Conservation (phyloP, 2,329 filamentous ascomycete genomes). For the Stagonosporopsis tanaceti region DNA sequence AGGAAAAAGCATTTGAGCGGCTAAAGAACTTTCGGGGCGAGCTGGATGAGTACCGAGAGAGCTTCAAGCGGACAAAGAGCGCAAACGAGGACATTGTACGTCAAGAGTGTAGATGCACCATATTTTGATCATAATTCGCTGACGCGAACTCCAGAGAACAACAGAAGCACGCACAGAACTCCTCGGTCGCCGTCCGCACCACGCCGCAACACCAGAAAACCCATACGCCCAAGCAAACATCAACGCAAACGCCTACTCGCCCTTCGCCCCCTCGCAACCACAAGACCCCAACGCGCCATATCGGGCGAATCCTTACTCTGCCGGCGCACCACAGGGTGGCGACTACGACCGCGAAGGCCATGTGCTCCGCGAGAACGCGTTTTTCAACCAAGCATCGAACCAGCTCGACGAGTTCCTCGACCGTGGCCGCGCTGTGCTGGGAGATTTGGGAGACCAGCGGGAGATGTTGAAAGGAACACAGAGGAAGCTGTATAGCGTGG, state of each 20-base stretch:
- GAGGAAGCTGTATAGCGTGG: slow-evolving; percentile 86
- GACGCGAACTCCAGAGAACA: slow-evolving; percentile 54
- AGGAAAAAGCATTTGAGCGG: slow-evolving; percentile 87
- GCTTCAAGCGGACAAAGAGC: slow-evolving; percentile 79
- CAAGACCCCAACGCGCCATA: slow-evolving; percentile 45
- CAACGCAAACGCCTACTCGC: slow-evolving; percentile 33
- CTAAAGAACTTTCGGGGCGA: slow-evolving; percentile 86
- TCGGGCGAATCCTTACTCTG: slow-evolving; percentile 53
- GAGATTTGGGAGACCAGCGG: slow-evolving; percentile 85
- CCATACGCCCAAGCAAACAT: slow-evolving; percentile 70
- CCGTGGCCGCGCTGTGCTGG: slow-evolving; percentile 85
- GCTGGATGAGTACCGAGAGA: slow-evolving; percentile 77
- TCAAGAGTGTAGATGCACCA: not conserved
- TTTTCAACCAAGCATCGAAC: slow-evolving; percentile 81
- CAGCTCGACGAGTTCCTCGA: slow-evolving; percentile 95
- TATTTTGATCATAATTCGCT: not conserved
- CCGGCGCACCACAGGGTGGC: slow-evolving; percentile 43
- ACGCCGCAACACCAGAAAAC: slow-evolving; percentile 85
- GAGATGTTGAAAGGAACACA: slow-evolving; percentile 97
- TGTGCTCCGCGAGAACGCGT: slow-evolving; percentile 86
- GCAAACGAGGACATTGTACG: slow-evolving; percentile 76
- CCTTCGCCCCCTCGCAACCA: slow-evolving; percentile 43
- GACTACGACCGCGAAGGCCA: slow-evolving; percentile 79
- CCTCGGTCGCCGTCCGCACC: slow-evolving; percentile 82
- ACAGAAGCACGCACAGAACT: slow-evolving; percentile 81